Evolutionary conservation across 352 stramenopile species (phyloP), one percentile per base, ranked within the genome.

Genomic region (Bremia lactucae): DNA sequence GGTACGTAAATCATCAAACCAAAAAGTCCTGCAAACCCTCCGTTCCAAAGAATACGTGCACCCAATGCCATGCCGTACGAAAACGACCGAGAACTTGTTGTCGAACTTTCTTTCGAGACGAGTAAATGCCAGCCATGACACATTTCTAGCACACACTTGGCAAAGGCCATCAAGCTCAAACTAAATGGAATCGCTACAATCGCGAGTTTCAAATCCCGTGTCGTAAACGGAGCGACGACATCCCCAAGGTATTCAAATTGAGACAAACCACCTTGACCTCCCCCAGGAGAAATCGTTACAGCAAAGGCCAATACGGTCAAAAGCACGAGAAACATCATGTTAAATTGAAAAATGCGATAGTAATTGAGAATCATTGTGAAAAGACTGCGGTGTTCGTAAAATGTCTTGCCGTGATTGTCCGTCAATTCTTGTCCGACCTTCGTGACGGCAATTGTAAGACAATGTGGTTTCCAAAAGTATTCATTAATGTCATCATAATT

Each of bases 401-500:
- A 87, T 20, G 74, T 85, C 55, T 87, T 87, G 51, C 65, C 68
- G 47, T 85, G 71, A 42, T 80, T 71, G 36, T 63, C 49, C 18
- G 55, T 65, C 10, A 87, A 34, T 31, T 83, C 69, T 10, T 52
- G 24, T 0, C 69, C 74, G 25, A 85, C 68, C 6, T 60, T 31
- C 6, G 49, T 42, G 10, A 84, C 49, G 1, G 55, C 23, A 31
- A 87, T 77, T 18, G 49, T 74, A 16, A 87, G 59, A 45, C 72
- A 84, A 35, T 79, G 68, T 28, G 43, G 42, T 36, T 80, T 82
- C 74, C 74, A 87, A 35, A 87, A 87, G 41, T 83, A 87, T 52
- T 87, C 74, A 47, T 87, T 87, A 26, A 87, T 75, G 31, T 87
- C 74, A 49, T 87, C 74, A 49, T 87, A 87, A 36, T 87, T 87